These are phyloP conservation scores for Phyllostachys edulis DNA, from an alignment of 176 grass and related monocot species.

Conservation along the genomic window DNA sequence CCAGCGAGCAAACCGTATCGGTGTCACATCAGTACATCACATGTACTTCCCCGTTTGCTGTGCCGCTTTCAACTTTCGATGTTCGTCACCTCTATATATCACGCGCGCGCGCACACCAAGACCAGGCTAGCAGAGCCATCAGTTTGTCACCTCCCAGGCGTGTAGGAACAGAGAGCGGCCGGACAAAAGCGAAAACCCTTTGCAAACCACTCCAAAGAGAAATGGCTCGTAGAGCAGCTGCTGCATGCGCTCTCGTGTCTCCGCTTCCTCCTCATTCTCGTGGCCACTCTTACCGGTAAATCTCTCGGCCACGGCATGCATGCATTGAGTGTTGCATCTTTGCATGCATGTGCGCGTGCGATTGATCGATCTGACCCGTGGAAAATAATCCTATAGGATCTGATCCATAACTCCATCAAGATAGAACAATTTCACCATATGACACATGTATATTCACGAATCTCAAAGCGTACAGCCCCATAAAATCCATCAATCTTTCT, in stretches of 20 bases:
- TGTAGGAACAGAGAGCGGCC: not conserved
- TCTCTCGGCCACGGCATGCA: not conserved
- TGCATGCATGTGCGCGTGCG: not conserved
- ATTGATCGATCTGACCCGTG: not conserved
- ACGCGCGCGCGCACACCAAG: not conserved
- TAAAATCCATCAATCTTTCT: no score
- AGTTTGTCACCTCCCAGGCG: conserved; percentile 6
- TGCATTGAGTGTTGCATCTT: not conserved
- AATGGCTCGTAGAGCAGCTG: conserved; percentile 14
- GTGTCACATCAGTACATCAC: conserved; percentile 24
- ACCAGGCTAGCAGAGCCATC: not conserved
- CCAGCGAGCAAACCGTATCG: conserved; percentile 20
- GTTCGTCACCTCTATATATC: conserved; percentile 29
- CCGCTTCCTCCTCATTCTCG: conserved; percentile 22
- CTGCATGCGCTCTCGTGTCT: not conserved
- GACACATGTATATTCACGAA: no score
- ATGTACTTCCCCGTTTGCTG: conserved; percentile 35
- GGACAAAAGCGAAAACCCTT: not conserved
- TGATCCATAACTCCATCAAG: no score
- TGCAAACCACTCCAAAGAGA: not conserved
- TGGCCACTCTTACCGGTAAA: conserved; percentile 28
- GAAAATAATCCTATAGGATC: no score
- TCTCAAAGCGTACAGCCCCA: no score
- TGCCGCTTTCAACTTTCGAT: conserved; percentile 14
- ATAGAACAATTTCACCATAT: no score